Evolutionary conservation across 176 grass and related monocot species (phyloP).

Genomic region (Hsuehochloa calcarea): DNA sequence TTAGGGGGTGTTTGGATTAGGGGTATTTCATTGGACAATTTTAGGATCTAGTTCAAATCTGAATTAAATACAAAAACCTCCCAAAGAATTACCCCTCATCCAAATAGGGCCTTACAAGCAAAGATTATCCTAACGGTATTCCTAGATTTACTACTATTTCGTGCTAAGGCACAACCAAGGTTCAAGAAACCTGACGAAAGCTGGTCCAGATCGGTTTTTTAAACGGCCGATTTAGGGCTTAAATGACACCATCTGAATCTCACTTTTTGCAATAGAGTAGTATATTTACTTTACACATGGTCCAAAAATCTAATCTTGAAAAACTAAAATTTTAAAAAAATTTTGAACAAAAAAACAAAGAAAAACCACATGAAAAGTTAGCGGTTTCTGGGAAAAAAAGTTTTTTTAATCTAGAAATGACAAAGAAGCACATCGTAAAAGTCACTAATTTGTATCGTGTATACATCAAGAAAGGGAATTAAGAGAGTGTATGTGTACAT

Average conservation of each 20-base stretch:
- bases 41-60: no score
- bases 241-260: neutral
- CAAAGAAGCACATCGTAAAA: no score
- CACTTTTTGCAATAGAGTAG: neutral
- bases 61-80: no score
- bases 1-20: no score
- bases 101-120: neutral
- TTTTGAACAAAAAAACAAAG: neutral
- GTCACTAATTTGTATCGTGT: no score
- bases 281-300: neutral
- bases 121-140: neutral
- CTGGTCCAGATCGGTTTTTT: neutral
- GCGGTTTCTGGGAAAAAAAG: no score
- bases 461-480: no score
- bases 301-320: neutral
- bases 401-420: no score
- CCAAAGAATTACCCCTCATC: no score
- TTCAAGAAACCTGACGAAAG: neutral
- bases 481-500: no score
- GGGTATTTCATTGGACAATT: no score
- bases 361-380: neutral
- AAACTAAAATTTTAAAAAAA: neutral
- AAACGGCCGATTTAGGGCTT: neutral
- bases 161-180: neutral
- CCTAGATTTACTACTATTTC: neutral